Evolutionary conservation across 495 filamentous ascomycete species (phyloP).

Genomic region (Daldinia caldariorum): DNA sequence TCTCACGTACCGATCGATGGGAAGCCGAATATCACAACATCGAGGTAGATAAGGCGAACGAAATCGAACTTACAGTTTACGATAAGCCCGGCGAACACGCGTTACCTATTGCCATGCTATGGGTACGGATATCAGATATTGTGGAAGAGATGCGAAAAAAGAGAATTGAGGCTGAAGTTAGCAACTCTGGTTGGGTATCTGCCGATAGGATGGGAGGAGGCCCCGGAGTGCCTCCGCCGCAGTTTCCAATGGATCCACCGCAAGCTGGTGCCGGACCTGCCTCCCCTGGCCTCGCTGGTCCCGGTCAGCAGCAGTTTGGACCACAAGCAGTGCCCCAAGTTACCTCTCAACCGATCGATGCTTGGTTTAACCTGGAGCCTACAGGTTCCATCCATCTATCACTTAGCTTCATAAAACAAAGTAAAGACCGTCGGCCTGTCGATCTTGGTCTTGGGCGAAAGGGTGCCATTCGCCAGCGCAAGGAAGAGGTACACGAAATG

Average conservation of each 20-base stretch:
- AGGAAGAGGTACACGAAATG: slow-evolving; percentile 97
- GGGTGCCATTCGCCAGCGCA: slow-evolving; percentile 94
- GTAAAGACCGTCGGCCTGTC: slow-evolving; percentile 68
- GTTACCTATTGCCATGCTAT: slow-evolving; percentile 92
- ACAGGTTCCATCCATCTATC: slow-evolving; percentile 81
- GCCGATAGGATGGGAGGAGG: slow-evolving; percentile 85
- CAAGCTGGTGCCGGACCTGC: slow-evolving; percentile 51
- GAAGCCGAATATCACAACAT: slow-evolving; percentile 88
- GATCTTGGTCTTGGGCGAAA: slow-evolving; percentile 92
- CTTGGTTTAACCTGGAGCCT: slow-evolving; percentile 97
- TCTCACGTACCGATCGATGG: slow-evolving; percentile 89
- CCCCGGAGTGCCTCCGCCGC: slow-evolving; percentile 52
- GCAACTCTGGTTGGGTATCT: slow-evolving; percentile 92
- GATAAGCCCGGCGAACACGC: slow-evolving; percentile 91
- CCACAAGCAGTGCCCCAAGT: slow-evolving; percentile 50
- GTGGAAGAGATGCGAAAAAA: slow-evolving; percentile 97
- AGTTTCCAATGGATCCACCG: slow-evolving; percentile 64
- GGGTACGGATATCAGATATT: slow-evolving; percentile 96
- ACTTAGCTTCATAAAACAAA: slow-evolving; percentile 83
- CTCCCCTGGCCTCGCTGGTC: slow-evolving; percentile 39
- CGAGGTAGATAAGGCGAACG: slow-evolving; percentile 97
- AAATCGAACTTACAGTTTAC: slow-evolving; percentile 97
- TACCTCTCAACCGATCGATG: slow-evolving; percentile 79
- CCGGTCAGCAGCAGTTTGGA: slow-evolving; percentile 37
- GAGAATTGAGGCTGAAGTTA: slow-evolving; percentile 94